Conservation (phyloP, 495 filamentous ascomycete species). For the Wilcoxina mikolae region DNA sequence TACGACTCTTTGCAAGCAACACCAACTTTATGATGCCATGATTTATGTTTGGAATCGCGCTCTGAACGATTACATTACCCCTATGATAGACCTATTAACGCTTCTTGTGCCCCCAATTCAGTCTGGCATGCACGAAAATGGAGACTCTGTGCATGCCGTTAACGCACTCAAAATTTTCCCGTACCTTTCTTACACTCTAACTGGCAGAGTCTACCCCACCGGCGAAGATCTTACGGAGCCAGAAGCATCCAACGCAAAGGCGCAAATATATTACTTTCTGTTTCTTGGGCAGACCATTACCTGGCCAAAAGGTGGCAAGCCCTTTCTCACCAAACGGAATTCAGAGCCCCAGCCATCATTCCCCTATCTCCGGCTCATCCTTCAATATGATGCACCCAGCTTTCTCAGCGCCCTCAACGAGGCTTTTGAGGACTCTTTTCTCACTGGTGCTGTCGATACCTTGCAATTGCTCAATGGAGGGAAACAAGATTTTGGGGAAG, state of each 20-base stretch:
- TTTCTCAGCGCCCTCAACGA: slow-evolving; percentile 94
- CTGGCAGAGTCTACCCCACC: slow-evolving; percentile 78
- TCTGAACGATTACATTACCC: slow-evolving; percentile 75
- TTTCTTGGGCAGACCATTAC: slow-evolving; percentile 63
- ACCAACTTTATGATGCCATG: slow-evolving; percentile 84
- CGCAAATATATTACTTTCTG: slow-evolving; percentile 77
- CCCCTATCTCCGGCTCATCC: slow-evolving; percentile 65
- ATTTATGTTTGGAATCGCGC: slow-evolving; percentile 96
- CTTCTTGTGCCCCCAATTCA: slow-evolving; percentile 48
- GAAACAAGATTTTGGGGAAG: slow-evolving; percentile 39
- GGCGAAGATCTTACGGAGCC: slow-evolving; percentile 55
- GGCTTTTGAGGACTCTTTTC: slow-evolving; percentile 86
- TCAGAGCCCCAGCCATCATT: slow-evolving; percentile 50
- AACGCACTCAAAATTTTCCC: slow-evolving; percentile 88
- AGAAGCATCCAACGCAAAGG: slow-evolving; percentile 60
- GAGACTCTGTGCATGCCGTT: slow-evolving; percentile 37
- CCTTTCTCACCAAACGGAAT: slow-evolving; percentile 39
- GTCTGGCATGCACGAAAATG: slow-evolving; percentile 35
- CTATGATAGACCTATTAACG: slow-evolving; percentile 68
- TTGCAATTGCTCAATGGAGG: slow-evolving; percentile 41
- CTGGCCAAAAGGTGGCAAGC: slow-evolving; percentile 45
- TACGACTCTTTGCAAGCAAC: slow-evolving; percentile 74
- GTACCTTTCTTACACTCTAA: slow-evolving; percentile 85
- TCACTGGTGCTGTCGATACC: slow-evolving; percentile 48
- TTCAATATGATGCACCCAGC: slow-evolving; percentile 77